These are phyloP conservation scores for Chaetomiaceae sp. DNA, from an alignment of 2,329 filamentous ascomycete genomes.

Conservation along the genomic window DNA sequence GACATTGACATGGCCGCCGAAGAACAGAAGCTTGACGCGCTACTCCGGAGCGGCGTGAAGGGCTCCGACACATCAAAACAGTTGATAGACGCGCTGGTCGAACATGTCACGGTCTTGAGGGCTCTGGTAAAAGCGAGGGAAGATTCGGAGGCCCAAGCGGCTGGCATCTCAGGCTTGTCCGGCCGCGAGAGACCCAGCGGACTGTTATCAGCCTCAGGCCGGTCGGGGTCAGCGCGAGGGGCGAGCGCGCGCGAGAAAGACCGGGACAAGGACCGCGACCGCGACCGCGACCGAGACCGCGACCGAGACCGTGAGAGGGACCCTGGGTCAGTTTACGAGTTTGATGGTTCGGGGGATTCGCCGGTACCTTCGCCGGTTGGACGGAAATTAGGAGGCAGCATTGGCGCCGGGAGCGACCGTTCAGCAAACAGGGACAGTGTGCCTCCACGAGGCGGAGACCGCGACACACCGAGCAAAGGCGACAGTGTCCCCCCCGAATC, in stretches of 20 bases:
- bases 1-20: conserved; percentile 30
- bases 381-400: conserved; percentile 35
- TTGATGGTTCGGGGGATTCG: conserved; percentile 41
- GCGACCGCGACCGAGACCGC: conserved; percentile 26
- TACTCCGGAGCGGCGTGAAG: conserved; percentile 30
- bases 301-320: conserved; percentile 24
- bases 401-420: conserved; percentile 31
- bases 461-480: conserved; percentile 52
- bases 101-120: conserved; percentile 37
- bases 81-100: conserved; percentile 34
- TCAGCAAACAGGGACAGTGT: conserved; percentile 34
- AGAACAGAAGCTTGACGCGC: conserved; percentile 28
- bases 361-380: conserved; percentile 39
- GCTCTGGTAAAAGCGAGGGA: conserved; percentile 41
- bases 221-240: conserved; percentile 16
- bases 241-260: conserved; percentile 26
- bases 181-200: conserved; percentile 24
- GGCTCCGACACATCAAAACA: conserved; percentile 35
- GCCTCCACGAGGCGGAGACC: conserved; percentile 37
- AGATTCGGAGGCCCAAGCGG: conserved; percentile 29
- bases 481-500: conserved; percentile 51
- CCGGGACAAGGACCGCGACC: conserved; percentile 28
- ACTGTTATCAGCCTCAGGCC: conserved; percentile 18
- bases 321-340: conserved; percentile 39
- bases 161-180: conserved; percentile 22